A percentile compares a stretch with the other conserved stretches of the same genome.
Conservation (phyloP, 2,329 filamentous ascomycete genomes). For the Scorias spongiosa region DNA sequence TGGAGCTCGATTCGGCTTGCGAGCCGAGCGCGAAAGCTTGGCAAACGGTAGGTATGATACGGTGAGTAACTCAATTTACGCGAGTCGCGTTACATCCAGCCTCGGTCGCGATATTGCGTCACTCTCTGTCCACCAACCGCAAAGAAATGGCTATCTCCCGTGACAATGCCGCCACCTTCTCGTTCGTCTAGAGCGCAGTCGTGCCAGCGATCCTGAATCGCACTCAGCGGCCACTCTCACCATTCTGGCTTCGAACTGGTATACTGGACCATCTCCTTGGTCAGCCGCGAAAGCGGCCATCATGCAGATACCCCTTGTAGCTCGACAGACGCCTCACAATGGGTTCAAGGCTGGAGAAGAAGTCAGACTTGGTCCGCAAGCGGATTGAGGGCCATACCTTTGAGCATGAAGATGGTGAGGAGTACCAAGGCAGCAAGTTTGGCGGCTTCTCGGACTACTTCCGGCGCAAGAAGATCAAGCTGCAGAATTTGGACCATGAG, state of each 20-base stretch:
- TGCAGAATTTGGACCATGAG: slow-evolving; percentile 84
- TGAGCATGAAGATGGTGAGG: slow-evolving; percentile 68
- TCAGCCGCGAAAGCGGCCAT: too few species aligned
- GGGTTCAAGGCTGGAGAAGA: slow-evolving; percentile 47
- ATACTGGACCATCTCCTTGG: too few species aligned
- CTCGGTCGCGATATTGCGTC: too few species aligned
- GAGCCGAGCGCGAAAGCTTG: slow-evolving; percentile 1
- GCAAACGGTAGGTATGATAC: not conserved
- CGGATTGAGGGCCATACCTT: slow-evolving; percentile 58
- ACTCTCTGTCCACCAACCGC: too few species aligned
- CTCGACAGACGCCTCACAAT: slow-evolving; percentile 23
- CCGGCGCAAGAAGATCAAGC: slow-evolving; percentile 86
- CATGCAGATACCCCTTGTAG: too few species aligned
- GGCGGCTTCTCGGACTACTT: slow-evolving; percentile 88
- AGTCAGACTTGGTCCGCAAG: slow-evolving; percentile 45
- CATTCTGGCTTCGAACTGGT: too few species aligned
- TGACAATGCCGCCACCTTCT: too few species aligned
- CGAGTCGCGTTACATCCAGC: not conserved
- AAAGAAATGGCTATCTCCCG: too few species aligned
- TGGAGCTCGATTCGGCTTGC: not conserved
- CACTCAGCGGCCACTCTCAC: too few species aligned
- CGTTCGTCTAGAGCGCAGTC: too few species aligned
- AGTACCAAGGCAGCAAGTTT: slow-evolving; percentile 77
- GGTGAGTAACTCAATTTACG: not conserved
- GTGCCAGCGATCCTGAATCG: too few species aligned